phyloP scores from a whole-genome alignment of 768 basidiomycete genomes.

The Leucosporidium yakuticum region DNA sequence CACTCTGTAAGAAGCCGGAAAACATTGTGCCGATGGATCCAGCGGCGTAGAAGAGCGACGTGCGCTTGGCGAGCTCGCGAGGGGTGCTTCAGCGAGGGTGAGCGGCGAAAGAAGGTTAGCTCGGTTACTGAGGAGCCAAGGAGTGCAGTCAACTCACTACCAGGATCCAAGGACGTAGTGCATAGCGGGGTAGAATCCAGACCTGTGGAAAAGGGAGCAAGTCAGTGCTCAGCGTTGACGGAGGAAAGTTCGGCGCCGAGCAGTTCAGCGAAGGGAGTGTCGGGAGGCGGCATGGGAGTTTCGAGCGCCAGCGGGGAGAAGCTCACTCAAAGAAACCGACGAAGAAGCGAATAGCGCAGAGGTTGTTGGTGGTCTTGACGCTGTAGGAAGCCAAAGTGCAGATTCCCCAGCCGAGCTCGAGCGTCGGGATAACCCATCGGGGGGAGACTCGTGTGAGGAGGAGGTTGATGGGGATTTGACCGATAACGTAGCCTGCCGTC shows the following conservation, averaged over 20 bases:
- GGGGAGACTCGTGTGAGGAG: constrained; percentile 1
- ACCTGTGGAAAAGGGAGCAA: not conserved
- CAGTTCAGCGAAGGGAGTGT: too few species aligned
- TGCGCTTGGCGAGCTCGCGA: not conserved
- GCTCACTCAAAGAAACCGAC: not conserved
- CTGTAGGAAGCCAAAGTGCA: not conserved
- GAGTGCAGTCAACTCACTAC: not conserved
- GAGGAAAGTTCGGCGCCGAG: too few species aligned
- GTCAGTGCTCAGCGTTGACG: not conserved
- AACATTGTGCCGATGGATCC: not conserved
- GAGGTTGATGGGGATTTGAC: not conserved
- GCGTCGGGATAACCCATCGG: not conserved
- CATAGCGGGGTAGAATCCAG: constrained; percentile 5
- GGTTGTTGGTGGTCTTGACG: not conserved
- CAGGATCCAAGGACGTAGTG: constrained; percentile 4
- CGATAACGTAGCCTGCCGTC: not conserved
- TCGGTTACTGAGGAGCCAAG: not conserved
- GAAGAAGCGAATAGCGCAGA: constrained; percentile 8
- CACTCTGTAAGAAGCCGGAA: constrained; percentile 29
- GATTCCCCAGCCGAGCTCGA: constrained; percentile 8
- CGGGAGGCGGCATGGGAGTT: too few species aligned
- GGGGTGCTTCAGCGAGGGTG: not conserved
- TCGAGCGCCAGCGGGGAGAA: too few species aligned
- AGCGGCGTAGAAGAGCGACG: not conserved
- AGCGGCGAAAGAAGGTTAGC: not conserved